These are phyloP conservation scores for Wickerhamomyces sydowiorum DNA, from an alignment of 805 yeast genomes.

Conservation along the genomic window DNA sequence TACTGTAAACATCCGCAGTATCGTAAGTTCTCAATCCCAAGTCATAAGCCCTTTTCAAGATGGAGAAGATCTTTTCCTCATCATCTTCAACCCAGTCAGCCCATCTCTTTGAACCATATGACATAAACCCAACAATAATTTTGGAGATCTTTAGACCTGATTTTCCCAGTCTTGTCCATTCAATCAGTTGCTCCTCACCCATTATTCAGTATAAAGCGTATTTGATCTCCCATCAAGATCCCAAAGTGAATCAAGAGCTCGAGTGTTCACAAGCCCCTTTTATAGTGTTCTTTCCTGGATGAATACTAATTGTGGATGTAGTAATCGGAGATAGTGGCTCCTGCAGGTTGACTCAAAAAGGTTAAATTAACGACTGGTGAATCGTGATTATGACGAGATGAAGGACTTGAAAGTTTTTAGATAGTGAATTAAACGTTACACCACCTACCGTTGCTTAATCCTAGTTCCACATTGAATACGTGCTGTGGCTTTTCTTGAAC, in stretches of 20 bases:
- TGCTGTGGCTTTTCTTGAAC: too few species aligned
- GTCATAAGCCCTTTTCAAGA: constrained; percentile 39
- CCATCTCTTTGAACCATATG: constrained; percentile 38
- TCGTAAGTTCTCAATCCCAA: constrained; percentile 39
- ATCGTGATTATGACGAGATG: background rate
- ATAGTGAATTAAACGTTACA: too few species aligned
- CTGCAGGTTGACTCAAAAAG: background rate
- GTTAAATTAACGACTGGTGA: background rate
- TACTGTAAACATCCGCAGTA: constrained; percentile 40
- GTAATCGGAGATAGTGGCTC: background rate
- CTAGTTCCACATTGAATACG: too few species aligned
- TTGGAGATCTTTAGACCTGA: constrained; percentile 42
- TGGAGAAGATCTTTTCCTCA: constrained; percentile 34
- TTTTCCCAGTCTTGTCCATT: constrained; percentile 24
- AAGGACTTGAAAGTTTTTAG: background rate
- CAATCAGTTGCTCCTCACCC: background rate
- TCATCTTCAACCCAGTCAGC: constrained; percentile 37
- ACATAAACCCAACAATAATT: constrained; percentile 47
- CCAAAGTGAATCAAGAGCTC: background rate
- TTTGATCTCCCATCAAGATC: too few species aligned
- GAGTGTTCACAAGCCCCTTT: background rate
- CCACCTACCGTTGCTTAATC: too few species aligned
- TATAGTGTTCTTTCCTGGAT: too few species aligned
- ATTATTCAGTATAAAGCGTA: too few species aligned
- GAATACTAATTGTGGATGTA: too few species aligned